Evolutionary conservation across 768 basidiomycete genomes (phyloP), one percentile per base, ranked within the genome.

Genomic region (Mycena rebaudengoi): DNA sequence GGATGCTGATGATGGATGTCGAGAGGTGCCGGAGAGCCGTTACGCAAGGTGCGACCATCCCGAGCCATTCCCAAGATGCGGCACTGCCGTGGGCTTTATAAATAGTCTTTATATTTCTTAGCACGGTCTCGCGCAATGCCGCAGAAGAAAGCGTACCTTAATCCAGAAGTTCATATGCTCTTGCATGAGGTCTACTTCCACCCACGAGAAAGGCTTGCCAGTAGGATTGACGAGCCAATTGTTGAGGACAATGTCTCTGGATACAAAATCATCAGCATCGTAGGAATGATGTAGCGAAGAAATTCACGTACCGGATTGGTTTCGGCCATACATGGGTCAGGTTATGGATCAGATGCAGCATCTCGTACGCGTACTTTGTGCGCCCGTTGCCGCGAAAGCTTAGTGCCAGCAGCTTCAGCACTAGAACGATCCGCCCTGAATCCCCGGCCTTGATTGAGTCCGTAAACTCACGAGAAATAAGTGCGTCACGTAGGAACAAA

Each of bases 161-260:
- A n/a, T n/a, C n/a, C n/a, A n/a, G n/a, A n/a, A 69, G 53, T 69
- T 69, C 23, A 43, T 28, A 32, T 69, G 68, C 33, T 69, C 68
- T 44, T 69, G 68, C 11, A 69, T 21, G 8, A 67, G 53, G 40
- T 69, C 68, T 12, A 69, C 20, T 35, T 67, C 66, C 1, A 62
- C 50, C n/a, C 52, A 69, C 4, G 49, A 18, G 20, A 41, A 37
- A 7, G 49, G 28, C 20, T 14, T 21, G 12, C 68, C 68, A 14
- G 56, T 52, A 11, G 62, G 53, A 54, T 67, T 67, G 32, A 69
- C 57, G n/a, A n/a, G n/a, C n/a, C n/a, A n/a, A n/a, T n/a, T n/a
- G n/a, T n/a, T n/a, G n/a, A n/a, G n/a, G n/a, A 3, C 66, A 46
- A 65, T 66, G 67, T 35, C 67, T 69, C 21, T n/a, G n/a, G n/a